Evolutionary conservation across 192 early-diverging fungal species (phyloP), one percentile per base, ranked within the genome.

Genomic region (Helicostylum pulchrum): DNA sequence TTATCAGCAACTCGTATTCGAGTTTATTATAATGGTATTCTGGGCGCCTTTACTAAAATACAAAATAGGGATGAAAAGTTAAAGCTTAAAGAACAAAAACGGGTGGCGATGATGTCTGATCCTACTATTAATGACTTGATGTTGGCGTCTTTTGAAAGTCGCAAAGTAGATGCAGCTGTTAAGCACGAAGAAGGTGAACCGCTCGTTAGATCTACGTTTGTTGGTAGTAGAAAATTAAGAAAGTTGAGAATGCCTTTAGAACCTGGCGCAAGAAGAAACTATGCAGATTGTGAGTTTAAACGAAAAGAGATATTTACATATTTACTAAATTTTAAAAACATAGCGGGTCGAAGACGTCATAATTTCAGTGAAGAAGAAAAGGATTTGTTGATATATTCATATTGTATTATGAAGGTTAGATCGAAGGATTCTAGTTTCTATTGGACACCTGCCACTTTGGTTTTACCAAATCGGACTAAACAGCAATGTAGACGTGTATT

Each of bases 151-250:
- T 11, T 56, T 34, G 17, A 56, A 19, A 56, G 32, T 8, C 15
- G 34, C 8, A 56, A 56, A 12, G 31, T 56, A 34, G 54, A 39
- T 19, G 34, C 7, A 36, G 31, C 4, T n/a, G 9, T 19, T 31
- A 39, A 36, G 7, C 2, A 5, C 17, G 32, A 17, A 31, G 31
- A n/a, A 17, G 15, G 7, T 8, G 8, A 15, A 9, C 54, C 17
- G 19, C 10, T 36, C n/a, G 5, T 39, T 17, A n/a, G 32, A 15
- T 34, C 54, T 32, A 56, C 54, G 19, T 56, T 56, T 36, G 17
- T 56, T 36, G 54, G 54, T 17, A 56, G 54, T 39, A 56, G n/a
- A 39, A 12, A 30, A 56, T 56, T 56, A 17, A 56, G 54, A 56
- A 56, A 56, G 32, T 34, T 56, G 11, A 56, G 34, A 56, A 6